Percentiles rank a stretch among this genome's conserved stretches.
phyloP scores from a whole-genome alignment of 2,329 filamentous ascomycete genomes.

The Orbilia oligospora region DNA sequence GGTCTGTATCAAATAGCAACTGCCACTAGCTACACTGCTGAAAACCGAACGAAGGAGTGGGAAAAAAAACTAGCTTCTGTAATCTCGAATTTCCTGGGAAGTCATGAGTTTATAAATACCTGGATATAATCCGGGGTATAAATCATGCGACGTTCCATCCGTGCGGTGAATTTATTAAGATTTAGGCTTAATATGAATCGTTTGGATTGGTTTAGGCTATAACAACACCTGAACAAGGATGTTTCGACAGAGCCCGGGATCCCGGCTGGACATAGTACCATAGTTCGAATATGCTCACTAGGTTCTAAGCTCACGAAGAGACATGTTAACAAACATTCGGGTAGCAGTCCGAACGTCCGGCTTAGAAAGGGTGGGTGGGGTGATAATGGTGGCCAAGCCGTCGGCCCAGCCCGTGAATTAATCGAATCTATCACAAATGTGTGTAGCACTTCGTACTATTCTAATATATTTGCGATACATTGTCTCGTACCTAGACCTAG shows the following conservation, averaged over 20 bases:
- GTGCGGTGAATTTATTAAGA: conserved; percentile 12
- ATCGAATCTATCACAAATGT: too few species aligned
- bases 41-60: neutral
- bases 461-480: too few species aligned
- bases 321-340: neutral
- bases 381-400: neutral
- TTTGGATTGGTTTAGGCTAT: conserved; percentile 16
- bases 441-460: too few species aligned
- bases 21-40: too few species aligned
- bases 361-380: neutral
- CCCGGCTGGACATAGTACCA: neutral
- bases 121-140: conserved; percentile 3
- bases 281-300: neutral
- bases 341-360: neutral
- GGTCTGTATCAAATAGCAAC: neutral
- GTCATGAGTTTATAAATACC: neutral
- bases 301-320: neutral
- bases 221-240: conserved; percentile 3
- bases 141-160: conserved; percentile 13
- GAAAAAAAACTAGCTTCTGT: neutral
- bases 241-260: neutral
- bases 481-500: too few species aligned
- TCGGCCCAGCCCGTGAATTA: too few species aligned
- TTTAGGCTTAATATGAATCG: conserved; percentile 18
- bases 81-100: neutral